phyloP scores from a whole-genome alignment of 768 basidiomycete species.

The Suillus placidus region DNA sequence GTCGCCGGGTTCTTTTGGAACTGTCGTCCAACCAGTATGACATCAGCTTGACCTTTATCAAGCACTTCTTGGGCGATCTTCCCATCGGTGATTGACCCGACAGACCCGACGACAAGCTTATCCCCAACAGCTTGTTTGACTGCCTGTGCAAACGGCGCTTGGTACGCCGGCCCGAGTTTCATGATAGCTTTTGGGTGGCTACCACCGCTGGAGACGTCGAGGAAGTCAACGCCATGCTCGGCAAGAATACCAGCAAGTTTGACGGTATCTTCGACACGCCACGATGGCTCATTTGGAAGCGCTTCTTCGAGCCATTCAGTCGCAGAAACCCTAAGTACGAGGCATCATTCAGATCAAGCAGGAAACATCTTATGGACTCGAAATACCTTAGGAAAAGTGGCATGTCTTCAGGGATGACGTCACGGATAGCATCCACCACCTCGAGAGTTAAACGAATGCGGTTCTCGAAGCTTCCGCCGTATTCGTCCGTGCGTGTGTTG shows the following conservation, averaged over 20 bases:
- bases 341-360: not conserved
- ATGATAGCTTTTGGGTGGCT: conserved; percentile 43
- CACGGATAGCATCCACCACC: conserved; percentile 64
- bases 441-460: conserved; percentile 63
- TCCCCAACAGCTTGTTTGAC: conserved; percentile 51
- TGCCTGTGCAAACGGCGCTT: conserved; percentile 59
- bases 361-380: not conserved
- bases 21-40: conserved; percentile 51
- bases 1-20: conserved; percentile 64
- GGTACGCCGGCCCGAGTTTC: conserved; percentile 39
- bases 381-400: conserved; percentile 71
- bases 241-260: conserved; percentile 59
- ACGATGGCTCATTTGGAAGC: conserved; percentile 60
- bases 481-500: conserved; percentile 69
- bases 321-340: conserved; percentile 55
- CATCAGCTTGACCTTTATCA: conserved; percentile 46
- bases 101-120: conserved; percentile 35
- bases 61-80: conserved; percentile 47
- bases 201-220: conserved; percentile 75
- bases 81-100: conserved; percentile 37
- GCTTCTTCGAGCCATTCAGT: conserved; percentile 73
- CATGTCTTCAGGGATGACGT: conserved; percentile 57
- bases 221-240: conserved; percentile 69
- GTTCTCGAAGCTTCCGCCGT: conserved; percentile 75
- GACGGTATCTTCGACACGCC: conserved; percentile 71